Percentiles rank a stretch among this genome's conserved stretches.
Evolutionary conservation across 169 alveolate species (phyloP).

Genomic region (Cryptosporidium parvum): DNA sequence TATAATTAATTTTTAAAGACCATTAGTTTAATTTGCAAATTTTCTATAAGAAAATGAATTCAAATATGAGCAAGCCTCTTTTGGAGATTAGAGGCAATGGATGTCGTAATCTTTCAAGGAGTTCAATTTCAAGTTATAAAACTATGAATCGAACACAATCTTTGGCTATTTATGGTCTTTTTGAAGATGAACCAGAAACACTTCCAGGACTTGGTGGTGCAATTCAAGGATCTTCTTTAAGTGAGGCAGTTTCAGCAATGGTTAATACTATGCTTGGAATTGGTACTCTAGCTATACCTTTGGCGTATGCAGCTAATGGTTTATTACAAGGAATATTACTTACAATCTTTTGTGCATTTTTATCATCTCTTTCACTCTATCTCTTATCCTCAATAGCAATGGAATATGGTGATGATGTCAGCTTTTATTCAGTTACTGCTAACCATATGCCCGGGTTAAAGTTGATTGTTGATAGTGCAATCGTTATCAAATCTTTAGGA

Average conservation of each 20-base stretch:
- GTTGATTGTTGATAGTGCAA: conserved; percentile 65
- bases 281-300: conserved; percentile 72
- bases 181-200: conserved; percentile 74
- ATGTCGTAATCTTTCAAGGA: conserved; percentile 13
- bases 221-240: conserved; percentile 68
- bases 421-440: conserved; percentile 72
- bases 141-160: conserved; percentile 73
- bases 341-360: conserved; percentile 40
- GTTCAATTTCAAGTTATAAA: conserved; percentile 62
- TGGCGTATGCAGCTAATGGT: conserved; percentile 73
- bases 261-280: conserved; percentile 75
- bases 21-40: neutral
- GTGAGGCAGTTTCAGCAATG: conserved; percentile 72
- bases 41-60: neutral
- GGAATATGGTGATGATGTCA: conserved; percentile 74
- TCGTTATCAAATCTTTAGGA: conserved; percentile 75
- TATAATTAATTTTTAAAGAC: neutral
- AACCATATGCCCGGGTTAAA: conserved; percentile 53
- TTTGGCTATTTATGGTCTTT: conserved; percentile 62
- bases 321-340: conserved; percentile 63
- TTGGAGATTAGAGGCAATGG: neutral
- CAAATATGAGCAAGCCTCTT: conserved; percentile 24
- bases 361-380: conserved; percentile 69
- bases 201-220: conserved; percentile 76
- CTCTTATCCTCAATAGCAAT: conserved; percentile 55